A percentile compares a stretch with the other conserved stretches of the same genome.
Evolutionary conservation across 2,329 filamentous ascomycete species (phyloP).

Genomic region (Cercospora sp.): DNA sequence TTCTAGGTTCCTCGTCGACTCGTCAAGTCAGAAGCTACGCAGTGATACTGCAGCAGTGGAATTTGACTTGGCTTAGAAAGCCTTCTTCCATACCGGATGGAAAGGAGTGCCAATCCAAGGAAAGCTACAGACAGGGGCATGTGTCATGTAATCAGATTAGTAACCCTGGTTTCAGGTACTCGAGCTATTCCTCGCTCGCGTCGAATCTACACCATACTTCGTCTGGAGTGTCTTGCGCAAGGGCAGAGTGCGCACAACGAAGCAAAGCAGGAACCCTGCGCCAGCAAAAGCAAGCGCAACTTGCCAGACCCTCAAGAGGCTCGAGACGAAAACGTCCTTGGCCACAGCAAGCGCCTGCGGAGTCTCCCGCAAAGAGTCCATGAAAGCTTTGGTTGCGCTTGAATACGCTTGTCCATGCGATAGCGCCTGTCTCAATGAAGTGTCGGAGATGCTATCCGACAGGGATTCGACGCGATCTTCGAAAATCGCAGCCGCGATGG

Average conservation of each 20-base stretch:
- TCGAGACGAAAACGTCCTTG: slow-evolving; percentile 13
- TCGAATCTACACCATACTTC: slow-evolving; percentile 10
- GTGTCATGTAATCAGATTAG: too few species aligned
- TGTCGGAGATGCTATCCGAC: slow-evolving; percentile 1
- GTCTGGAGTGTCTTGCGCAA: slow-evolving; percentile 14
- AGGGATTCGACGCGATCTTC: slow-evolving; percentile 9
- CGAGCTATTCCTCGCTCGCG: neutral
- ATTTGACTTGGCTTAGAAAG: too few species aligned
- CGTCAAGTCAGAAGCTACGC: too few species aligned
- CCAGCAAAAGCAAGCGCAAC: slow-evolving; percentile 14
- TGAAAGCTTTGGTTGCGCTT: slow-evolving; percentile 12
- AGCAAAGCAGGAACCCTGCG: slow-evolving; percentile 11
- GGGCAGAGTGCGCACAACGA: slow-evolving; percentile 12
- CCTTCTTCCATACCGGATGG: too few species aligned
- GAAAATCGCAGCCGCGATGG: slow-evolving; percentile 13
- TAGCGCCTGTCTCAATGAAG: slow-evolving; percentile 10
- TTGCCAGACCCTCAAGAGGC: slow-evolving; percentile 8
- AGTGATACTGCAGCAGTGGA: too few species aligned
- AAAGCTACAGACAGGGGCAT: too few species aligned
- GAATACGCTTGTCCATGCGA: slow-evolving; percentile 14
- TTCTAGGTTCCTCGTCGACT: too few species aligned
- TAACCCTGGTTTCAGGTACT: neutral
- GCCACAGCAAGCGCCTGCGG: slow-evolving; percentile 7
- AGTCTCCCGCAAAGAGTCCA: slow-evolving; percentile 7
- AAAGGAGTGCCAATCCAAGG: too few species aligned